Conservation (phyloP, 2,329 filamentous ascomycete species). For the Colletotrichum sp. region DNA sequence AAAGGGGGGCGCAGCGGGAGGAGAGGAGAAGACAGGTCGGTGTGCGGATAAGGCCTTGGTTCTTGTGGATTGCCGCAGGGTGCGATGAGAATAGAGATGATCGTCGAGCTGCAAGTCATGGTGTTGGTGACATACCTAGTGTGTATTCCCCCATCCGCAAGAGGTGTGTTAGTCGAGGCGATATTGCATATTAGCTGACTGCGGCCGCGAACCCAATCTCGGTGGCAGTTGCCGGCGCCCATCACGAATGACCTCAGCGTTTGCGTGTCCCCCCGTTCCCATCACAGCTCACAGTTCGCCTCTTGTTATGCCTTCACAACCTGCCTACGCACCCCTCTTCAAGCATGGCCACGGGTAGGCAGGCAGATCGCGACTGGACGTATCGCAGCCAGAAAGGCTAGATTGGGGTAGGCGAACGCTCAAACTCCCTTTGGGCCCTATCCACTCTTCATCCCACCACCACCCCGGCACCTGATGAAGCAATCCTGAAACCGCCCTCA, state of each 20-base stretch:
- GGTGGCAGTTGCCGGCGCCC: background rate
- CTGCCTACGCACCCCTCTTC: background rate
- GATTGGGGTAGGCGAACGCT: background rate
- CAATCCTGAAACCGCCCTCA: slow-evolving; percentile 44
- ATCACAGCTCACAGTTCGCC: background rate
- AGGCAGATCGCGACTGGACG: background rate
- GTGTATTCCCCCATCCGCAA: background rate
- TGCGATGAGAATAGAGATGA: background rate
- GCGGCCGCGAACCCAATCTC: background rate
- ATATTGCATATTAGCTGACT: background rate
- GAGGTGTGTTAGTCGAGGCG: background rate
- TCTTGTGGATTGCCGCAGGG: background rate
- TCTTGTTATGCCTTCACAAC: background rate
- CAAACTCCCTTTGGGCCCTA: background rate
- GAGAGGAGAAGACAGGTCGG: background rate
- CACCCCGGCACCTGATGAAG: slow-evolving; percentile 36
- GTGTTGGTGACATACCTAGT: background rate
- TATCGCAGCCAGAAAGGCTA: background rate
- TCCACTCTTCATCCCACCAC: slow-evolving; percentile 8
- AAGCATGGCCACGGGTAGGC: background rate
- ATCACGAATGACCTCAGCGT: background rate
- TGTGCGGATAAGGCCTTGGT: background rate
- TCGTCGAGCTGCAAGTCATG: background rate
- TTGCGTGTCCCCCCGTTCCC: background rate
- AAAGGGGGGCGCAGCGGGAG: background rate